Evolutionary conservation across 306 rosid species (phyloP).

Genomic region (Alnus rubra): DNA sequence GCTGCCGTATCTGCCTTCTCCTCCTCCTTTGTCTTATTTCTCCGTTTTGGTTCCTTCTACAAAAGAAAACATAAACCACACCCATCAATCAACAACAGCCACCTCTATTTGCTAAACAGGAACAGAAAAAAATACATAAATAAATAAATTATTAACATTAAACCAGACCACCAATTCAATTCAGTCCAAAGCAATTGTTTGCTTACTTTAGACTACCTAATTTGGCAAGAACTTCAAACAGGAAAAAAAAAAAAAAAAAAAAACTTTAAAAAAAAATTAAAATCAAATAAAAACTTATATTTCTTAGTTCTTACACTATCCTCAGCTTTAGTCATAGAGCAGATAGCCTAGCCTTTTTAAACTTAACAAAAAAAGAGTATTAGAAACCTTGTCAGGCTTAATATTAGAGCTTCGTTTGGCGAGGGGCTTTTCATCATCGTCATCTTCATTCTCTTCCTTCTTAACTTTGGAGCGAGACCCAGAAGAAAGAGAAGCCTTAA

Average conservation of each 20-base stretch:
- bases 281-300: no score
- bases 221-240: background rate
- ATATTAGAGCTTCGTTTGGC: constrained; percentile 23
- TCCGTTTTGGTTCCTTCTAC: constrained; percentile 47
- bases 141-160: background rate
- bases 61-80: constrained; percentile 9
- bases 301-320: background rate
- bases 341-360: background rate
- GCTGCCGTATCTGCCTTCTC: constrained; percentile 15
- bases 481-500: constrained; percentile 20
- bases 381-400: constrained; percentile 51
- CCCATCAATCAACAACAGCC: background rate
- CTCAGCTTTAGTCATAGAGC: background rate
- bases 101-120: background rate
- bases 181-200: background rate
- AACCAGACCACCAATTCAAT: background rate
- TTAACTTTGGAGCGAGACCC: constrained; percentile 40
- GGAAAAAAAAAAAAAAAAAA: background rate
- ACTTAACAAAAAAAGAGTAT: background rate
- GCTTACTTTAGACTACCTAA: background rate
- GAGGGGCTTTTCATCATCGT: constrained; percentile 32
- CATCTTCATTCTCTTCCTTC: constrained; percentile 40
- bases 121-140: background rate
- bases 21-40: constrained; percentile 36
- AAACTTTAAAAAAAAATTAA: no score